Evolutionary conservation across 805 yeast genomes (phyloP), one percentile per base, ranked within the genome.

Genomic region (Priceomyces carsonii): DNA sequence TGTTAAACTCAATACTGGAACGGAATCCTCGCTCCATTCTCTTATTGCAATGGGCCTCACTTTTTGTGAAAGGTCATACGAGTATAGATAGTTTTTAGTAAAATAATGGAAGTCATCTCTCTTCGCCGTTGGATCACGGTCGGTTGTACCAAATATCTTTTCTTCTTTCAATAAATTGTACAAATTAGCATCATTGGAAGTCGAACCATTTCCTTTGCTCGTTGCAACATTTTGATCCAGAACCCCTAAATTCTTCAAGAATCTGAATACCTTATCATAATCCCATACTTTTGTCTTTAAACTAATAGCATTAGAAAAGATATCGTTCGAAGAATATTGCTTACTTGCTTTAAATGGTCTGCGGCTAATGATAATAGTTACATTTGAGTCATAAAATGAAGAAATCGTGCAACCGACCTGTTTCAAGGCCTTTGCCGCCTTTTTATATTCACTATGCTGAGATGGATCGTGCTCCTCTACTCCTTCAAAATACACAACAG

Each of bases 41-140:
- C 90, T 73, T 5, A 80, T 68, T 8, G 90, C 80, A 5, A 88
- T 75, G 0, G 98, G 96, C 37, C 95, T 77, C 42, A 82, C 81
- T 16, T 73, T 74, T 48, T 85, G 90, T 43, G 80, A 73, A 17
- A 85, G 67, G 52, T 93, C 99, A 62, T 83, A 91, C 24, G 88
- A 82, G 45, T 83, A 80, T 18, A 88, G 65, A 59, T 81, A 88
- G 36, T 66, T 63, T 24, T 82, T 80, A 33, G 80, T 80, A 58
- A 93, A 86, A 56, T 85, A 85, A 52, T 82, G 81, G 50, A 84
- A 76, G 55, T 91, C 96, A 48, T 86, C 95, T 38, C 96, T 70
- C 45, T 75, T 80, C 2, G 95, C 93, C 43, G 71, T 75, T 8
- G 95, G 93, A 56, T 90, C 96, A 45, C 95, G 76, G 57, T 90